Evolutionary conservation across 352 stramenopile species (phyloP).

Genomic region (Paralagenidium karlingii): DNA sequence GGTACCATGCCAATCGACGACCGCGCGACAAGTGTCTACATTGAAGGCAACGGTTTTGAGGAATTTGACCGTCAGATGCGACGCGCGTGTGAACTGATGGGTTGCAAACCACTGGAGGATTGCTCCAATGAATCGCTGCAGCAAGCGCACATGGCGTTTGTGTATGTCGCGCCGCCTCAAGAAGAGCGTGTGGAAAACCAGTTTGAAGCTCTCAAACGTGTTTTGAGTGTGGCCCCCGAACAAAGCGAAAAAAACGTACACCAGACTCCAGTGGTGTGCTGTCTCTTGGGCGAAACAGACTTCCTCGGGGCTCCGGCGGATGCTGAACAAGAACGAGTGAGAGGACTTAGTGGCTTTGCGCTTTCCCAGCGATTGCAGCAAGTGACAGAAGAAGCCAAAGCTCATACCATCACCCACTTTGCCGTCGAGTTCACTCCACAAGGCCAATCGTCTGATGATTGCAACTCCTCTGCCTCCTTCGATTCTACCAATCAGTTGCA

Average conservation of each 20-base stretch:
- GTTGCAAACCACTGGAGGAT: conserved; percentile 16
- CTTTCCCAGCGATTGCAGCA: conserved; percentile 59
- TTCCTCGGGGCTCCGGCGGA: conserved; percentile 33
- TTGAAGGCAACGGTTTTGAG: conserved; percentile 41
- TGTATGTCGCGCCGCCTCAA: conserved; percentile 41
- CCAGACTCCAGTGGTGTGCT: conserved; percentile 41
- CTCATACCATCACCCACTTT: conserved; percentile 46
- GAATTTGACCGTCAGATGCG: conserved; percentile 24
- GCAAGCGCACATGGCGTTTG: conserved; percentile 25
- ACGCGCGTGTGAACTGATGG: conserved; percentile 33
- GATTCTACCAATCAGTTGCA: conserved; percentile 12
- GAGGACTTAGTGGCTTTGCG: conserved; percentile 65
- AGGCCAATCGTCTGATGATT: neutral
- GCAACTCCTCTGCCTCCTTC: neutral
- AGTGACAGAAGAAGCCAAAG: conserved; percentile 22
- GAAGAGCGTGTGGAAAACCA: conserved; percentile 17
- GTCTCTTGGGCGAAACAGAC: conserved; percentile 49
- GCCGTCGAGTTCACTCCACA: conserved; percentile 56
- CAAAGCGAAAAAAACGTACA: no score
- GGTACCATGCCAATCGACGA: no score
- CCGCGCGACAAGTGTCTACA: conserved; percentile 4
- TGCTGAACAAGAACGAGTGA: conserved; percentile 34
- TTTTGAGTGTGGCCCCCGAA: no score
- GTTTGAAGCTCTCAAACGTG: no score
- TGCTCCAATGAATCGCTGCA: no score